A percentile compares a stretch with the other conserved stretches of the same genome.
phyloP scores from a whole-genome alignment of 2,329 filamentous ascomycete genomes.

The Paramyrothecium roridum region DNA sequence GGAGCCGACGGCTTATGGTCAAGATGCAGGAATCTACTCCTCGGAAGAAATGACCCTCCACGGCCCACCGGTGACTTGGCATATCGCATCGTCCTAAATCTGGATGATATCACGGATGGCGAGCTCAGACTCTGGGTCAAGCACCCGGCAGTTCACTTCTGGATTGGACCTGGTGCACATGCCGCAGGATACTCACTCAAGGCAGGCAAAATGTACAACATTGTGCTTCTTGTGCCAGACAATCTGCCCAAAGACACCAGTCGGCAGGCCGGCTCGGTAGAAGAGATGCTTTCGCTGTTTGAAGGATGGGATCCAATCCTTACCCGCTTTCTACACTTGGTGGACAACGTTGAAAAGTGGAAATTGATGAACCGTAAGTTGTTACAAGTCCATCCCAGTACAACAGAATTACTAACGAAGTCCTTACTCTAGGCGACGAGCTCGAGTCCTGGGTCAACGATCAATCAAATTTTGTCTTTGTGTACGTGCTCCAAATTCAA shows the following conservation, averaged over 20 bases:
- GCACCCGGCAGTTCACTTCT: constrained; percentile 54
- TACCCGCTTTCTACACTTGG: constrained; percentile 38
- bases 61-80: constrained; percentile 62
- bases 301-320: constrained; percentile 62
- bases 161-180: constrained; percentile 61
- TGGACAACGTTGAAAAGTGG: constrained; percentile 65
- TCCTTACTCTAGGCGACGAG: constrained; percentile 33
- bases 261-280: constrained; percentile 47
- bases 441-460: constrained; percentile 53
- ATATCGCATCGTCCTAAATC: constrained; percentile 56
- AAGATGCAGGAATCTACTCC: constrained; percentile 45
- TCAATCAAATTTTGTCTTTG: constrained; percentile 45
- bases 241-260: constrained; percentile 53
- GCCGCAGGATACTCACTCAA: constrained; percentile 61
- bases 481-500: constrained; percentile 32
- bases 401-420: background rate
- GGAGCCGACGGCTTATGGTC: constrained; percentile 66
- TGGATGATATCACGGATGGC: constrained; percentile 47
- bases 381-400: background rate
- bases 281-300: constrained; percentile 61
- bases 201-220: constrained; percentile 58
- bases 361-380: constrained; percentile 54
- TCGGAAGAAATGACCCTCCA: constrained; percentile 43
- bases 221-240: constrained; percentile 65
- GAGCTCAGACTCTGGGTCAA: constrained; percentile 50